phyloP scores from a whole-genome alignment of 2,329 filamentous ascomycete genomes.

The Scedosporium boydii region DNA sequence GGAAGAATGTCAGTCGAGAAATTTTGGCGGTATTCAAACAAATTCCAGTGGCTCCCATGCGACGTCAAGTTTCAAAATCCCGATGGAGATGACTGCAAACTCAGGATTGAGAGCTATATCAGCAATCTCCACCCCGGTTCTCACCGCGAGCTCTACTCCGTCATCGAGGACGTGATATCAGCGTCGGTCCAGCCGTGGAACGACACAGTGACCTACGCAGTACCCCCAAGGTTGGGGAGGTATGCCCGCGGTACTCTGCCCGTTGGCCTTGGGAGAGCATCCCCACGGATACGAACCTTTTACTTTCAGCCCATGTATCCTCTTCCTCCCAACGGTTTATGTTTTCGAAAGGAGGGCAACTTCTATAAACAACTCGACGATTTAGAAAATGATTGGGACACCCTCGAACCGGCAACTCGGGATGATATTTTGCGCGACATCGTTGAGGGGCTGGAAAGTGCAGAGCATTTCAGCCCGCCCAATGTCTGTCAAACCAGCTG shows the following conservation, averaged over 20 bases:
- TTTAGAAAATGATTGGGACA: not conserved
- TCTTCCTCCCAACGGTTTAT: not conserved
- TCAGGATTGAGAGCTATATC: slow-evolving; percentile 10
- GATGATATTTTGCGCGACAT: not conserved
- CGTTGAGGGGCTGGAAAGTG: not conserved
- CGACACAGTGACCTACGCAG: not conserved
- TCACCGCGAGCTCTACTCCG: slow-evolving; percentile 8
- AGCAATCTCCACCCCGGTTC: slow-evolving; percentile 11
- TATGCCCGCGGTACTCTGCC: not conserved
- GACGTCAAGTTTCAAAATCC: slow-evolving; percentile 1
- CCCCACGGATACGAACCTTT: slow-evolving; percentile 2
- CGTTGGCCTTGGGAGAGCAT: not conserved
- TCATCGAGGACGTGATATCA: slow-evolving; percentile 10
- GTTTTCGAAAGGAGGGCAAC: not conserved
- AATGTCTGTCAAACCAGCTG: not conserved
- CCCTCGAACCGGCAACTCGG: not conserved
- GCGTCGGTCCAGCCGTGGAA: slow-evolving; percentile 8
- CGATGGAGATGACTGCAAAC: slow-evolving; percentile 4
- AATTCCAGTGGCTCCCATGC: slow-evolving; percentile 13
- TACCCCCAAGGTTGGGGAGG: not conserved
- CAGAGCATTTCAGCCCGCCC: not conserved
- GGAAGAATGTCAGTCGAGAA: not conserved
- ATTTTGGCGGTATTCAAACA: slow-evolving; percentile 4
- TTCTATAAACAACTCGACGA: not conserved
- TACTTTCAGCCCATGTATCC: not conserved